Percentiles rank a stretch among this genome's conserved stretches.
phyloP scores from a whole-genome alignment of 164 flowering plant species.

The Macadamia integrifolia region DNA sequence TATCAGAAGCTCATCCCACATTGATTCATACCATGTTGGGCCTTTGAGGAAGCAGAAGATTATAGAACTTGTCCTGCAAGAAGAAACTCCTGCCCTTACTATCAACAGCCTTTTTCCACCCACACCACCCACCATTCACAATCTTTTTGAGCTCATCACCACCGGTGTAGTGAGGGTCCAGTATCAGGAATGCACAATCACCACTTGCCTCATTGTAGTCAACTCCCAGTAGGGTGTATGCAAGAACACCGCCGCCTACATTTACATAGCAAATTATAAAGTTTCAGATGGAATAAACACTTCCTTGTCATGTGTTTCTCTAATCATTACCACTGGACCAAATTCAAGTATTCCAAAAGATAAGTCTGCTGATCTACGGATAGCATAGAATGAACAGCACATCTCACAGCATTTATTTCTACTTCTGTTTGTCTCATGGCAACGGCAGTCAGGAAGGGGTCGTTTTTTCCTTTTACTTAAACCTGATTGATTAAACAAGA shows the following conservation, averaged over 20 bases:
- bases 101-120: conserved; percentile 94
- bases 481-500: too few species aligned
- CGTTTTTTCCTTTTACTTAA: too few species aligned
- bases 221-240: conserved; percentile 87
- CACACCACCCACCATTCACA: conserved; percentile 91
- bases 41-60: conserved; percentile 86
- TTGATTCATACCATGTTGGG: conserved; percentile 69
- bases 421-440: too few species aligned
- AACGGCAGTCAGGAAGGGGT: too few species aligned
- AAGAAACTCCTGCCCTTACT: conserved; percentile 85
- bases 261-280: neutral
- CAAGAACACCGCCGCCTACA: conserved; percentile 98
- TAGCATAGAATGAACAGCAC: too few species aligned
- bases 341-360: too few species aligned
- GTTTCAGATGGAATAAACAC: too few species aligned
- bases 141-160: conserved; percentile 77
- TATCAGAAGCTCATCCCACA: too few species aligned
- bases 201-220: conserved; percentile 85
- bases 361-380: too few species aligned
- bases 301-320: neutral
- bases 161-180: conserved; percentile 94
- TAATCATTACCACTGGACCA: neutral
- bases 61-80: conserved; percentile 84
- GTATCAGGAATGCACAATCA: conserved; percentile 89
- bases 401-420: too few species aligned